Conservation (phyloP, 148 eudicot genomes). For the Selenicereus undatus region DNA sequence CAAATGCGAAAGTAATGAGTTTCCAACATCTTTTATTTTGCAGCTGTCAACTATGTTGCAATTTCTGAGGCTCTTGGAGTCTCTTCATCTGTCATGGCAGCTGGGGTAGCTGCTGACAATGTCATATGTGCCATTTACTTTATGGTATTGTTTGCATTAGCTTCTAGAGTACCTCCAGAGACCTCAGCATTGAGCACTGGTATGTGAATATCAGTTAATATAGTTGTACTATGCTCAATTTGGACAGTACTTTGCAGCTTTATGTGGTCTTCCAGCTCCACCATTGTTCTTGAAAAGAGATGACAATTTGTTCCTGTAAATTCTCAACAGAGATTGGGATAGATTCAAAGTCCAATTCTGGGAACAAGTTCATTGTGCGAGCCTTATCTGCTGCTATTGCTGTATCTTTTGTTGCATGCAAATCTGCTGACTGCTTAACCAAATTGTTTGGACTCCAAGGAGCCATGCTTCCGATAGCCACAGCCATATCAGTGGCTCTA, state of each 20-base stretch:
- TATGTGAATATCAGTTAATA: constrained; percentile 15
- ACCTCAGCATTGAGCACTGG: constrained; percentile 40
- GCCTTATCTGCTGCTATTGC: constrained; percentile 63
- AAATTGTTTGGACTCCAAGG: constrained; percentile 54
- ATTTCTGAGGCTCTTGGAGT: constrained; percentile 63
- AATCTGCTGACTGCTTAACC: constrained; percentile 37
- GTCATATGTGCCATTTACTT: constrained; percentile 83
- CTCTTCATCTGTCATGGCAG: constrained; percentile 79
- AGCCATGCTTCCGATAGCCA: constrained; percentile 63
- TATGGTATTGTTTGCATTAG: constrained; percentile 65
- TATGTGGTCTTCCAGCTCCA: not conserved
- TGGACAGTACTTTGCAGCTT: not conserved
- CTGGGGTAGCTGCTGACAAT: constrained; percentile 94
- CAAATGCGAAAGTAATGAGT: not conserved
- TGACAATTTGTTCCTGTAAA: constrained; percentile 6
- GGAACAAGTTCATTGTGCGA: constrained; percentile 47
- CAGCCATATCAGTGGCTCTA: constrained; percentile 64
- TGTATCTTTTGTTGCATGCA: constrained; percentile 69
- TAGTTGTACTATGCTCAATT: not conserved
- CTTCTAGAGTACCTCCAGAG: constrained; percentile 65
- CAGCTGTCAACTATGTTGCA: constrained; percentile 85
- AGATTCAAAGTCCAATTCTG: constrained; percentile 29
- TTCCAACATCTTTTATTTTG: constrained; percentile 14
- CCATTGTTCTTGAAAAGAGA: not conserved
- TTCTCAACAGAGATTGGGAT: constrained; percentile 35